These are phyloP conservation scores for Syzygium aromaticum DNA, from an alignment of 345 rosid genomes.

Conservation along the genomic window DNA sequence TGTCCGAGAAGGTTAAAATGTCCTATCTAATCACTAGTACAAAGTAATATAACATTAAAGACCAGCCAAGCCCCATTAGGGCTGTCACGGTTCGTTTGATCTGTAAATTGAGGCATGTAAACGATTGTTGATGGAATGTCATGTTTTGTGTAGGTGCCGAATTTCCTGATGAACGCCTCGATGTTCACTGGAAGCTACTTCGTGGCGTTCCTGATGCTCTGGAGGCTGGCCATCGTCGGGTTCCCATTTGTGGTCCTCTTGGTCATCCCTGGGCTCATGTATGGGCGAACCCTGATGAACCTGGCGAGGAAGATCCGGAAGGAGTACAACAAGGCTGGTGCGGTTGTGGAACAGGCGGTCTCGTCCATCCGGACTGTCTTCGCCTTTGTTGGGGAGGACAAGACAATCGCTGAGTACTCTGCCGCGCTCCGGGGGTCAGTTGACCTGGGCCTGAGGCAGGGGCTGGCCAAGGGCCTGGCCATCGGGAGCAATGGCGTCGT, in stretches of 20 bases:
- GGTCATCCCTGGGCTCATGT: conserved; percentile 10
- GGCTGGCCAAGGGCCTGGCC: conserved; percentile 14
- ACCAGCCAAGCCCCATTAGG: not conserved
- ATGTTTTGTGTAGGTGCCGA: conserved; percentile 34
- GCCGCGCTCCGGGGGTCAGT: conserved; percentile 7
- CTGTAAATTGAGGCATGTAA: not conserved
- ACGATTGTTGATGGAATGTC: conserved; percentile 18
- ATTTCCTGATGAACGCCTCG: conserved; percentile 10
- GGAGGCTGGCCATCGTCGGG: conserved; percentile 15
- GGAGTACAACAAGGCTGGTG: conserved; percentile 10
- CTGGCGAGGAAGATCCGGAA: conserved; percentile 8
- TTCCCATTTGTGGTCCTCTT: conserved; percentile 6
- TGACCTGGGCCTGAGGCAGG: conserved; percentile 10
- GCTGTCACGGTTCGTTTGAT: not conserved
- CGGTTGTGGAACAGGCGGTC: conserved; percentile 10
- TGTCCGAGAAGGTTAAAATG: conserved; percentile 66
- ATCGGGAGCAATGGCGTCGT: conserved; percentile 11
- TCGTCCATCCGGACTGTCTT: conserved; percentile 16
- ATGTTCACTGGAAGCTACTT: conserved; percentile 4
- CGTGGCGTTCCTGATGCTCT: conserved; percentile 4
- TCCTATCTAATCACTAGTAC: not conserved
- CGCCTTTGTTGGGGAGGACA: conserved; percentile 10
- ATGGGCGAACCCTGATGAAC: conserved; percentile 9
- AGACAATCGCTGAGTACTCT: conserved; percentile 5
- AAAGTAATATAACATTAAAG: not conserved